Percentiles rank a stretch among this genome's conserved stretches.
Evolutionary conservation across 768 basidiomycete species (phyloP).

Genomic region (Suillus cothurnatus): DNA sequence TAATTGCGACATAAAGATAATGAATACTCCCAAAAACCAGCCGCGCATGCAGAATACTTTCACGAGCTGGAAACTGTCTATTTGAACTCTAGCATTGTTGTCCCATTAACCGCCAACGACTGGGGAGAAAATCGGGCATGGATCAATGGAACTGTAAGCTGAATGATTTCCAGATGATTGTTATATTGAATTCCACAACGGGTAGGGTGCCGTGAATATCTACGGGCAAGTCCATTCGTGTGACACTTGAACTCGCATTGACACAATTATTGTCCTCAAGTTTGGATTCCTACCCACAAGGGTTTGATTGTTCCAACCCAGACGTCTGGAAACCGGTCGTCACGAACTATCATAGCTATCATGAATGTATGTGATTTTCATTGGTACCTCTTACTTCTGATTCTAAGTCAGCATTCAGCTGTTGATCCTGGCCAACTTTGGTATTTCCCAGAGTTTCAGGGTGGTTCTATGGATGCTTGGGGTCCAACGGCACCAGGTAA

Average conservation of each 20-base stretch:
- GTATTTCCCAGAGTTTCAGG: slow-evolving; percentile 79
- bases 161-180: not conserved
- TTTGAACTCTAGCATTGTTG: slow-evolving; percentile 56
- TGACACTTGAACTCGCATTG: not conserved
- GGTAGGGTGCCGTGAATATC: slow-evolving; percentile 71
- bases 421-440: slow-evolving; percentile 54
- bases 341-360: slow-evolving; percentile 67
- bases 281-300: slow-evolving; percentile 74
- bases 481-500: slow-evolving; percentile 69
- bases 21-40: slow-evolving; percentile 61
- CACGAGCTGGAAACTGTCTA: slow-evolving; percentile 59
- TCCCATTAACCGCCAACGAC: slow-evolving; percentile 79
- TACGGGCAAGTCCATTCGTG: slow-evolving; percentile 53
- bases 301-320: slow-evolving; percentile 81
- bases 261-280: slow-evolving; percentile 27
- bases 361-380: slow-evolving; percentile 41
- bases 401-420: slow-evolving; percentile 21
- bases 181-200: not conserved
- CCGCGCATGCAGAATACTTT: slow-evolving; percentile 57
- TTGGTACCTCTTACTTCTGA: not conserved
- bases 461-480: slow-evolving; percentile 82
- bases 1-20: slow-evolving; percentile 52
- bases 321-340: slow-evolving; percentile 63
- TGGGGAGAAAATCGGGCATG: slow-evolving; percentile 59
- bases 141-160: slow-evolving; percentile 65